Conservation (phyloP, 2,329 filamentous ascomycete genomes). For the Colletotrichum spinosum region DNA sequence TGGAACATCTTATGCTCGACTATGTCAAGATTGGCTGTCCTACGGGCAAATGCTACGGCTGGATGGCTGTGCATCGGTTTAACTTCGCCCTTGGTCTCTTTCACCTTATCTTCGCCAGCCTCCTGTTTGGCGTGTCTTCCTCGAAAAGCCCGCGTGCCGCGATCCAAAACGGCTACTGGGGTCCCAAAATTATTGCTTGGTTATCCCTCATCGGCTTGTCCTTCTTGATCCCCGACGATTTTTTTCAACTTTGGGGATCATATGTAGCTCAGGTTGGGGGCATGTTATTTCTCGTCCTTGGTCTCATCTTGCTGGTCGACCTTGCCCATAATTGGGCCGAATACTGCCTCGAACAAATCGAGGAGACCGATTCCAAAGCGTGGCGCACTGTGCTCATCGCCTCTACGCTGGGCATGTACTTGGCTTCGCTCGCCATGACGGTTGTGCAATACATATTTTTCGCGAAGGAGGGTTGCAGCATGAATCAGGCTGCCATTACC, state of each 20-base stretch:
- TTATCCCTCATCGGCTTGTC: constrained; percentile 86
- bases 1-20: constrained; percentile 91
- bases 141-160: constrained; percentile 89
- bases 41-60: constrained; percentile 91
- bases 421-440: constrained; percentile 91
- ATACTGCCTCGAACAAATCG: constrained; percentile 93
- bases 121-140: constrained; percentile 87
- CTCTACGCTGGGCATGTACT: constrained; percentile 93
- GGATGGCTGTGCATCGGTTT: constrained; percentile 96
- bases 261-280: constrained; percentile 90
- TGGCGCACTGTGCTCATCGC: constrained; percentile 93
- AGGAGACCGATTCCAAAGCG: constrained; percentile 83
- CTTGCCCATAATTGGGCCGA: constrained; percentile 98
- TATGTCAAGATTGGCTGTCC: constrained; percentile 96
- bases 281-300: constrained; percentile 93
- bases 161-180: constrained; percentile 99
- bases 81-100: constrained; percentile 97
- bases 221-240: constrained; percentile 94
- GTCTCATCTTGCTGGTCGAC: constrained; percentile 91
- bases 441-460: constrained; percentile 98
- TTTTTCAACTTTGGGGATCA: constrained; percentile 96
- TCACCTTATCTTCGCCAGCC: constrained; percentile 85
- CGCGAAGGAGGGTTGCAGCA: constrained; percentile 81
- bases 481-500: constrained; percentile 97
- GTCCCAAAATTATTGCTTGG: constrained; percentile 94